These are phyloP conservation scores for Purshia tridentata DNA, from an alignment of 306 rosid species.

Conservation along the genomic window DNA sequence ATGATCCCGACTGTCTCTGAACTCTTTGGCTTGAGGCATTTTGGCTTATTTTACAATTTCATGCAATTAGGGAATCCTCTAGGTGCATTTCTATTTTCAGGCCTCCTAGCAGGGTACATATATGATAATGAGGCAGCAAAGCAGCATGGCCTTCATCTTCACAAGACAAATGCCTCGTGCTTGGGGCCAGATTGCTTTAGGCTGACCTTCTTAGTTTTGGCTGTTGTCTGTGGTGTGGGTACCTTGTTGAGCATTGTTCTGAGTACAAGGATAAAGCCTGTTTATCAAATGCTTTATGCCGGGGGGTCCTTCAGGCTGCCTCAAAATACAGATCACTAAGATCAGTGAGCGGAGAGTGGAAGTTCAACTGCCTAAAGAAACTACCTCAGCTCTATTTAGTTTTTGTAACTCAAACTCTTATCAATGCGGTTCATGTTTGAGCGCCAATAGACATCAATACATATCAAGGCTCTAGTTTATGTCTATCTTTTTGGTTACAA, in stretches of 20 bases:
- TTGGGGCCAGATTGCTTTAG: conserved; percentile 70
- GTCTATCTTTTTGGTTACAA: neutral
- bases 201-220: conserved; percentile 62
- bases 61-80: conserved; percentile 71
- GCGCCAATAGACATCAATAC: neutral
- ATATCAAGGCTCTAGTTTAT: neutral
- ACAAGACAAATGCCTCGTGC: conserved; percentile 41
- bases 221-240: conserved; percentile 58
- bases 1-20: conserved; percentile 88
- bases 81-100: conserved; percentile 77
- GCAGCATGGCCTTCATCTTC: conserved; percentile 44
- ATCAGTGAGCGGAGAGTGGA: neutral
- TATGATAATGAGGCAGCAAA: conserved; percentile 70
- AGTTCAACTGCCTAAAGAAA: neutral
- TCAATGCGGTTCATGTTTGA: neutral
- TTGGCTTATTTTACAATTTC: conserved; percentile 63
- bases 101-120: conserved; percentile 65
- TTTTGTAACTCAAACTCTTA: neutral
- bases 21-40: conserved; percentile 72
- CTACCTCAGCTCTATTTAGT: neutral
- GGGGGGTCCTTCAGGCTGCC: conserved; percentile 80
- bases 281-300: conserved; percentile 71
- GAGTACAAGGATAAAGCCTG: conserved; percentile 61
- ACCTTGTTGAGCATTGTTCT: conserved; percentile 50
- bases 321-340: conserved; percentile 36